Evolutionary conservation across 352 stramenopile genomes (phyloP), one percentile per base, ranked within the genome.

Genomic region (Phytophthora pseudosyringae): DNA sequence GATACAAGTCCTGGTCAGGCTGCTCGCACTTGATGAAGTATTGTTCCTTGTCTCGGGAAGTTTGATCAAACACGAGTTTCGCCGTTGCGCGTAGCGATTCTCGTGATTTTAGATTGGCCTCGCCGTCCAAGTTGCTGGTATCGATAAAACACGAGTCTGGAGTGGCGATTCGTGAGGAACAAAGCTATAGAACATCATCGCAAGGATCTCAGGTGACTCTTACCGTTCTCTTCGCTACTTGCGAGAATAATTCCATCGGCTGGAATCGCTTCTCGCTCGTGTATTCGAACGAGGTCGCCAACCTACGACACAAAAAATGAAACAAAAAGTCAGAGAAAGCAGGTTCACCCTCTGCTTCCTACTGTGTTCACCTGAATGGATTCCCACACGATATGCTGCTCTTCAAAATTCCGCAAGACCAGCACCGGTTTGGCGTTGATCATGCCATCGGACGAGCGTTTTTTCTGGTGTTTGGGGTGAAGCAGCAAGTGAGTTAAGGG

Each of bases 171-270:
- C 10, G 18, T 53, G 9, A 60, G 44, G 2, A 21, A 21, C 21
- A 21, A 21, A 21, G 21, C 21, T 21, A 21, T 32, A 44, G 11
- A 28, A 15, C 13, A 21, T 54, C 11, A 32, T 29, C 16, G 41
- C 4, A 10, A 31, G 15, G 26, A 60, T 49, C 13, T 47, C 9
- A 44, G 15, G 10, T 53, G 25, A 25, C 18, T 6, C 25, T 21
- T 51, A 88, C 81, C 94, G 26, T 95, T 80, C 5, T 90, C 76
- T 56, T 97, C 89, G 38, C 75, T 90, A 44, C 84, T 93, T 1
- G 88, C 78, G 2, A 99, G 70, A 29, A 98, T 72, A 5, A 98
- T 81, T 6, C 97, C 77, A 67, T 98, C 96, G 0, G 95, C 94
- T 3, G 96, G 94, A 43, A 98, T 91, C 7, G 84, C 67, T 28